These are phyloP conservation scores for Cyanidioschyzon merolae DNA, from an alignment of 23 red algal genomes.

Conservation along the genomic window DNA sequence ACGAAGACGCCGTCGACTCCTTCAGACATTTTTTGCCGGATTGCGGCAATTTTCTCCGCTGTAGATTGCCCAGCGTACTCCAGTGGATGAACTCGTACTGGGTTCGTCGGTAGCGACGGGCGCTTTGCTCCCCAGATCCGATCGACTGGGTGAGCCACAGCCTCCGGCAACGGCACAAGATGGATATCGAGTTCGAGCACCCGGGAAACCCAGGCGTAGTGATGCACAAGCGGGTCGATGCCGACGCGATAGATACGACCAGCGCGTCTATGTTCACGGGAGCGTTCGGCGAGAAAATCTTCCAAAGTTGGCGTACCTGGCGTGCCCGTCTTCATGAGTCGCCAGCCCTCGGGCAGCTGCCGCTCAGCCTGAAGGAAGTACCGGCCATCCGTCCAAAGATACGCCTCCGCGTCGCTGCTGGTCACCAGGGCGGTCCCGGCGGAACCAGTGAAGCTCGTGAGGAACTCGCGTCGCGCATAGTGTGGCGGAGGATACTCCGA, in stretches of 20 bases:
- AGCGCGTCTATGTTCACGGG: not conserved
- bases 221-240: constrained; percentile 66
- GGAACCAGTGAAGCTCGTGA: constrained; percentile 72
- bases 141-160: constrained; percentile 53
- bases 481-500: constrained; percentile 54
- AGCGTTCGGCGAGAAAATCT: constrained; percentile 23
- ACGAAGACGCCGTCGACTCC: constrained; percentile 35
- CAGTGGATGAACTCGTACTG: constrained; percentile 47
- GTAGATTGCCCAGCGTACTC: constrained; percentile 42
- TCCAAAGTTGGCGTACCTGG: constrained; percentile 45
- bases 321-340: constrained; percentile 60
- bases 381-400: constrained; percentile 90
- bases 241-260: constrained; percentile 21
- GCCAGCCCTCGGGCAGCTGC: constrained; percentile 61
- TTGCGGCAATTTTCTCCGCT: constrained; percentile 39
- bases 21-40: constrained; percentile 43
- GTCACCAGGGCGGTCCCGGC: constrained; percentile 72
- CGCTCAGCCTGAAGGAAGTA: constrained; percentile 80
- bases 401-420: constrained; percentile 28
- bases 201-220: constrained; percentile 11
- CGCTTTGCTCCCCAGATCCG: constrained; percentile 38
- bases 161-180: not conserved
- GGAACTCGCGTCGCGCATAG: constrained; percentile 58
- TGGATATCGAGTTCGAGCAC: not conserved
- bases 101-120: constrained; percentile 28